Evolutionary conservation across 2,329 filamentous ascomycete genomes (phyloP).

Genomic region (Ramularia endophylla): DNA sequence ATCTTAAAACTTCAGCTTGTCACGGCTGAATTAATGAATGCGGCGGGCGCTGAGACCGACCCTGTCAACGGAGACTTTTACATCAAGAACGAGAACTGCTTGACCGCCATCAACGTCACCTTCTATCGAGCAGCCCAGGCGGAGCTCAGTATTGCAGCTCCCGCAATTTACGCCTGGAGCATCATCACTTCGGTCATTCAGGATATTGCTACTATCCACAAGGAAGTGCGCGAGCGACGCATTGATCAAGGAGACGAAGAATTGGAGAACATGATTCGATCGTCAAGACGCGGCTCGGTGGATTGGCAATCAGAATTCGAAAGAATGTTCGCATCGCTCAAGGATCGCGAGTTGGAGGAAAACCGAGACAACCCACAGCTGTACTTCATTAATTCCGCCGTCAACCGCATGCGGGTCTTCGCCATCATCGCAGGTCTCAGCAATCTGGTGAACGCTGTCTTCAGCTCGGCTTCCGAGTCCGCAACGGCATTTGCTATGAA

Average conservation of each 20-base stretch:
- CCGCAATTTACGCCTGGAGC: conserved; percentile 75
- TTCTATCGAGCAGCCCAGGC: conserved; percentile 55
- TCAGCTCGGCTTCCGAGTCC: conserved; percentile 43
- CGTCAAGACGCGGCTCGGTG: conserved; percentile 11
- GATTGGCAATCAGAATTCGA: conserved; percentile 20
- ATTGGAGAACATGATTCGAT: conserved; percentile 8
- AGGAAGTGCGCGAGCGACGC: conserved; percentile 47
- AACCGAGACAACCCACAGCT: conserved; percentile 37
- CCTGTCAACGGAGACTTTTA: conserved; percentile 41
- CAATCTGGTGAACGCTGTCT: conserved; percentile 40
- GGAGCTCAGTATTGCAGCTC: conserved; percentile 59
- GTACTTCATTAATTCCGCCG: conserved; percentile 34
- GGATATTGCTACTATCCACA: conserved; percentile 28
- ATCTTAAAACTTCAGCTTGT: conserved; percentile 63
- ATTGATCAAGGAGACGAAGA: conserved; percentile 43
- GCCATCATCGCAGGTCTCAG: conserved; percentile 42
- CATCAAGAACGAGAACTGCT: conserved; percentile 60
- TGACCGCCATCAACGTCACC: conserved; percentile 69
- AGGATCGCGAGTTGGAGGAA: conserved; percentile 17
- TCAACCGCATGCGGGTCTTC: conserved; percentile 44
- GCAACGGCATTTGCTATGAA: conserved; percentile 60
- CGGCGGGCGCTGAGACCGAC: conserved; percentile 11
- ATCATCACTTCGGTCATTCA: conserved; percentile 67
- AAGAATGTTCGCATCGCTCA: conserved; percentile 21
- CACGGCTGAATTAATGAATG: conserved; percentile 45